Conservation (phyloP, 352 stramenopile species). For the Phytophthora citricola region DNA sequence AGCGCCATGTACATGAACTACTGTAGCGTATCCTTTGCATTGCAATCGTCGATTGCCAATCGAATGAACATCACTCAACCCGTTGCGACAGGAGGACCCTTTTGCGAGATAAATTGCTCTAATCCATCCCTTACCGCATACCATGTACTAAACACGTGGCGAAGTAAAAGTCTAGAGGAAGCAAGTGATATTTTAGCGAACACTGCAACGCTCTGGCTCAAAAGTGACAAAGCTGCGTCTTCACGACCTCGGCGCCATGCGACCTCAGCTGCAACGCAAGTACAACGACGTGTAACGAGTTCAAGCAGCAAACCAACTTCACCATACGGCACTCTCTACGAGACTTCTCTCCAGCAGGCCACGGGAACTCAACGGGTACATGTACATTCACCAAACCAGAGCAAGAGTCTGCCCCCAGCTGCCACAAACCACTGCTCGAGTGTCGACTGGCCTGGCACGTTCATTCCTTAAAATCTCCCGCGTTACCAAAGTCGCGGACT, state of each 20-base stretch:
- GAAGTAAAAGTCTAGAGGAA: slow-evolving; percentile 10
- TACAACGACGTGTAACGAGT: neutral
- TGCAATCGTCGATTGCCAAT: neutral
- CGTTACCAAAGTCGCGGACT: neutral
- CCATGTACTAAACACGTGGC: neutral
- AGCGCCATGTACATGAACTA: neutral
- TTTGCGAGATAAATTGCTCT: no score
- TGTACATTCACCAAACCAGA: no score
- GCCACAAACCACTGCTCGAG: neutral
- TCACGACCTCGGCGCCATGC: neutral
- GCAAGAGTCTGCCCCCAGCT: neutral
- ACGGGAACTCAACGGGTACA: slow-evolving; percentile 4
- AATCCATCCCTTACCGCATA: no score
- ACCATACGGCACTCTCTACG: no score
- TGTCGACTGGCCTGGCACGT: neutral
- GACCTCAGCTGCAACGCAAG: slow-evolving; percentile 1
- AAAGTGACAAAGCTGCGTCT: neutral
- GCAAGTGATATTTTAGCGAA: slow-evolving; percentile 2
- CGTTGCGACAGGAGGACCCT: neutral
- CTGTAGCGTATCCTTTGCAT: no score
- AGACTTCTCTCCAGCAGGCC: neutral
- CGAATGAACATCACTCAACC: slow-evolving; percentile 3
- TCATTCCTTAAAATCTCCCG: slow-evolving; percentile 6
- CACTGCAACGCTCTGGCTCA: slow-evolving; percentile 3
- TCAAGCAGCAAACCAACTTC: slow-evolving; percentile 4